Base-by-base conservation (phyloP, 1,139 yeast species). In the Lodderomyces orthopsilosis region DNA sequence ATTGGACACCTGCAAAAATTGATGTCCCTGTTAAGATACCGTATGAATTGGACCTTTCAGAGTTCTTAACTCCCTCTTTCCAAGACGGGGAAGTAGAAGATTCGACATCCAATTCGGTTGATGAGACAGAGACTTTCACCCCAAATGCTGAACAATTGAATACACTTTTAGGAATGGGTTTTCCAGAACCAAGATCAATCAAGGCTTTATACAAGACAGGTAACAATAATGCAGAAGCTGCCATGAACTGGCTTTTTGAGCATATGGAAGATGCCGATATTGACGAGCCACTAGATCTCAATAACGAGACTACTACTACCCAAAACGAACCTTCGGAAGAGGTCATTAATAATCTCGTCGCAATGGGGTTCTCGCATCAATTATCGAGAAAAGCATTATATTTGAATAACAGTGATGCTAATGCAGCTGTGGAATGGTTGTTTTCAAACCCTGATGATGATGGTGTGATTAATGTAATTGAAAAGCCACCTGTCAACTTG, bases 1-100 rank as follows among this genome's bases (percentile, higher is more conserved):
- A 90, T 58, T 93, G 98, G 98, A 86, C 83, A 2, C 98, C 98
- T 0, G 72, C 80, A 0, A 93, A 93, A 61, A 73, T 87, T 1
- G 85, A 83, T 50, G 87, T 84, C 6, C 94, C 95, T 2, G 72
- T 88, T 10, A 64, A 68, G 1, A 68, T 85, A 1, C 84, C 90
- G 1, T 79, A 76, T 9, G 60, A 62, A 28, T 44, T 79, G 12
- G 68, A 70, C 45, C 49, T 79, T 13, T 35, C 57, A 0, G 42
- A 49, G 0, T 65, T 59, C 35, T 35, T 65, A 46, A 56, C 75
- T 22, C 66, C 68, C 1, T 65, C 58, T 7, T 54, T 67, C 38
- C 51, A 58, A 0, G 54, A 56, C 0, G 77, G 59, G 2, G 64
- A 62, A 18, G 68, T 66, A 13, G 68, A 64, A 6, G 33, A 14